Evolutionary conservation across 2,329 filamentous ascomycete species (phyloP).

Genomic region (Tetracladium maxilliforme): DNA sequence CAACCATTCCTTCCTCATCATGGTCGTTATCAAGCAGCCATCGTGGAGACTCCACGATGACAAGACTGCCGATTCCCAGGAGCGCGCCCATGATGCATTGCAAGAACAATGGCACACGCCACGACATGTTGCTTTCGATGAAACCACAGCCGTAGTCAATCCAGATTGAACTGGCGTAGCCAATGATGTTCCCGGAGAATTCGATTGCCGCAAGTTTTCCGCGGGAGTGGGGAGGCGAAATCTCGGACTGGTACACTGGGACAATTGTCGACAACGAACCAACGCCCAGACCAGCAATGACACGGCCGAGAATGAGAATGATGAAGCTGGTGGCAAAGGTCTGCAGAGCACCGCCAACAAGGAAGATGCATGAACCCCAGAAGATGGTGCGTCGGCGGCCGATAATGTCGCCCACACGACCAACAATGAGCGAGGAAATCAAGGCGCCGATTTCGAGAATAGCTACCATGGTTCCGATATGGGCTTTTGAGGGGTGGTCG

Average conservation of each 20-base stretch:
- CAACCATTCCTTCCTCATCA: conserved; percentile 94
- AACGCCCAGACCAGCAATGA: conserved; percentile 74
- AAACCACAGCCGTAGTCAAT: conserved; percentile 95
- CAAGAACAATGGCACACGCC: conserved; percentile 80
- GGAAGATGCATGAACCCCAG: conserved; percentile 85
- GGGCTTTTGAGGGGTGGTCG: conserved; percentile 68
- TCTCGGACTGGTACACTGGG: conserved; percentile 87
- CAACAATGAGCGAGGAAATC: conserved; percentile 74
- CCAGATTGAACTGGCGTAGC: conserved; percentile 94
- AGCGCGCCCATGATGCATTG: conserved; percentile 90
- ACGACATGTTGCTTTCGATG: conserved; percentile 73
- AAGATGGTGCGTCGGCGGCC: conserved; percentile 82
- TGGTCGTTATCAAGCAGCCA: conserved; percentile 97
- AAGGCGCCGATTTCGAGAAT: conserved; percentile 92
- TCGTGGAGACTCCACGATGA: conserved; percentile 93
- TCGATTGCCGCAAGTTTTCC: conserved; percentile 95
- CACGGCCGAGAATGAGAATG: conserved; percentile 77
- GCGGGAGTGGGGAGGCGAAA: conserved; percentile 89
- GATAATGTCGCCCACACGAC: conserved; percentile 80
- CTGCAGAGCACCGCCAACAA: conserved; percentile 71
- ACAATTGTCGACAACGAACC: conserved; percentile 86
- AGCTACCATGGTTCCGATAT: conserved; percentile 94
- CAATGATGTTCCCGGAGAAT: conserved; percentile 92
- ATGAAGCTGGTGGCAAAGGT: conserved; percentile 68
- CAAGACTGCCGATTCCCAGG: conserved; percentile 69